A percentile compares a stretch with the other conserved stretches of the same genome.
Evolutionary conservation across 75 land plant species (phyloP).

Genomic region (Cunninghamia lanceolata): DNA sequence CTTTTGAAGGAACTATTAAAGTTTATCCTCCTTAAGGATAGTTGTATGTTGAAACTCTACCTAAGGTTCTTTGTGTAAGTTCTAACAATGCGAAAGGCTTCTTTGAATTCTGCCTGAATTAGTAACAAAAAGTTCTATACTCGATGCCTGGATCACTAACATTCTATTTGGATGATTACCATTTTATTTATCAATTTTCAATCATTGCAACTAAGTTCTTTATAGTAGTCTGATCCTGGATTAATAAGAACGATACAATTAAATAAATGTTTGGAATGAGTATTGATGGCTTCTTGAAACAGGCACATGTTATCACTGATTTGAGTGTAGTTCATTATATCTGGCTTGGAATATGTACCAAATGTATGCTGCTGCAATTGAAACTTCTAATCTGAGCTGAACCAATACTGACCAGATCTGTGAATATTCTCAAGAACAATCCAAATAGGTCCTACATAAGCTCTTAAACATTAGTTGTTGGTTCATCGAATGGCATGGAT

Average conservation of each 20-base stretch:
- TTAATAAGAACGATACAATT: neutral
- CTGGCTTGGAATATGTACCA: neutral
- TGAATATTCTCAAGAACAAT: neutral
- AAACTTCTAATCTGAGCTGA: neutral
- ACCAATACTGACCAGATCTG: neutral
- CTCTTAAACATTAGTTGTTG: neutral
- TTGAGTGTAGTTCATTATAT: neutral
- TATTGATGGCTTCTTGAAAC: neutral
- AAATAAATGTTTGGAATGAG: neutral
- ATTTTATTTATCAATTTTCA: neutral
- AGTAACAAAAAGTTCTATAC: neutral
- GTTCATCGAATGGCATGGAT: neutral
- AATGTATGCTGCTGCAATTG: neutral
- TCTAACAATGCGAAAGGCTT: too few relatives aligned
- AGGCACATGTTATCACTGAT: neutral
- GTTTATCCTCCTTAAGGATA: neutral
- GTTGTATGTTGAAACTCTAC: neutral
- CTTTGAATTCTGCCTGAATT: neutral
- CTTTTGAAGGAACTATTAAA: neutral
- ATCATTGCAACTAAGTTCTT: neutral
- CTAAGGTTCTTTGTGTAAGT: neutral
- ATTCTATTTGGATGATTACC: neutral
- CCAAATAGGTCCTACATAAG: neutral
- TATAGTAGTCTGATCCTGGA: neutral
- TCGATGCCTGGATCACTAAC: neutral